Percentiles rank a stretch among this genome's conserved stretches.
These are phyloP conservation scores for Plectosphaerella sp. DNA, from an alignment of 2,329 filamentous ascomycete genomes.

Conservation along the genomic window DNA sequence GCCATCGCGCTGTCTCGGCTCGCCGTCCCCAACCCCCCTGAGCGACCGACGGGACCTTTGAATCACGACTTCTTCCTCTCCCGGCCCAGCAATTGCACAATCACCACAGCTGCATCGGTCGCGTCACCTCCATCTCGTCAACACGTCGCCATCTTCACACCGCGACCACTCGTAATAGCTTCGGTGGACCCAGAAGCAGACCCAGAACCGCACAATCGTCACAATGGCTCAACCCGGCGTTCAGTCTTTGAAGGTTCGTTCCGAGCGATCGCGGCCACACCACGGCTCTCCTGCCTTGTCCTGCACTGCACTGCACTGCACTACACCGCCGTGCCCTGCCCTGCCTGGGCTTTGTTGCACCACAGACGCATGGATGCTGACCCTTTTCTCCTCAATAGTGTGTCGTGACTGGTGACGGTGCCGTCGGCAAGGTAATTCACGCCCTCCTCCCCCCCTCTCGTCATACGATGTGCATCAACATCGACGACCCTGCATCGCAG, in stretches of 20 bases:
- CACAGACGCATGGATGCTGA: conserved; percentile 21
- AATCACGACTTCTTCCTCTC: conserved; percentile 4
- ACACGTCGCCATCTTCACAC: conserved; percentile 11
- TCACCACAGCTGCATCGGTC: not conserved
- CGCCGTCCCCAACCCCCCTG: not conserved
- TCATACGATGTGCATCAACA: not conserved
- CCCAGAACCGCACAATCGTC: not conserved
- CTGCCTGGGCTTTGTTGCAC: too few species aligned
- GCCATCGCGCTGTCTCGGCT: not conserved
- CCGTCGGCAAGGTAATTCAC: conserved; percentile 84
- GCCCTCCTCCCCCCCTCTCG: conserved; percentile 1
- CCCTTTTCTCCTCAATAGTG: conserved; percentile 56
- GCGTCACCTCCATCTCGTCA: conserved; percentile 1
- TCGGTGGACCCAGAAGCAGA: not conserved
- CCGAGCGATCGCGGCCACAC: not conserved
- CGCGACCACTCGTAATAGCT: too few species aligned
- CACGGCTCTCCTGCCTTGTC: too few species aligned
- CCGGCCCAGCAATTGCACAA: not conserved
- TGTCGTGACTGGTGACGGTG: conserved; percentile 98
- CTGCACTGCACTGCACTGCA: too few species aligned
- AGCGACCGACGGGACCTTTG: conserved; percentile 1
- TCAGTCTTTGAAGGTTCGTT: conserved; percentile 82
- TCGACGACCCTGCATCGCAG: not conserved
- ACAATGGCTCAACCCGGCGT: conserved; percentile 82
- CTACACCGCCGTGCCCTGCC: too few species aligned